Conservation (phyloP, 2,329 filamentous ascomycete species). For the Cercospora sesami region DNA sequence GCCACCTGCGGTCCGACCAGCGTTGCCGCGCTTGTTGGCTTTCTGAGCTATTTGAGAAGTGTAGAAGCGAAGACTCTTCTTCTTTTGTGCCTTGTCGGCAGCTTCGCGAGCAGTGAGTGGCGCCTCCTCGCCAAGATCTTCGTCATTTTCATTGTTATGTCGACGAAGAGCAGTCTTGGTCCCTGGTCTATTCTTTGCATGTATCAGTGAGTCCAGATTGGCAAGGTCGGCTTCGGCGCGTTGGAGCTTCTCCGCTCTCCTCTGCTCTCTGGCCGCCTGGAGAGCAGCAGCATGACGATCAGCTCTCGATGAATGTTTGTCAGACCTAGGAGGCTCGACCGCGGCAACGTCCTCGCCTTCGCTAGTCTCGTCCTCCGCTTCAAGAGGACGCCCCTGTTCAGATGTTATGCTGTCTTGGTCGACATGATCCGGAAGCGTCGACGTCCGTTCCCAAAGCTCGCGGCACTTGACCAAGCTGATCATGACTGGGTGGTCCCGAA, state of each 20-base stretch:
- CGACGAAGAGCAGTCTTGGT: constrained; percentile 19
- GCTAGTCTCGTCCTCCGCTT: constrained; percentile 16
- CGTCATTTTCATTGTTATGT: constrained; percentile 61
- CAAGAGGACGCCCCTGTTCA: constrained; percentile 1
- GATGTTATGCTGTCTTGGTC: not conserved
- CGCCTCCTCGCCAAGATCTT: constrained; percentile 92
- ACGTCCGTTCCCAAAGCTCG: constrained; percentile 74
- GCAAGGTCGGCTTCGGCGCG: constrained; percentile 70
- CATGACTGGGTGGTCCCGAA: constrained; percentile 92
- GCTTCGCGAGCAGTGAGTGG: constrained; percentile 73
- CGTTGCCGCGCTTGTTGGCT: constrained; percentile 76
- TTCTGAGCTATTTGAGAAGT: constrained; percentile 97
- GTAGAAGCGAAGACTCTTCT: constrained; percentile 94
- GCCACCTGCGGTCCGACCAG: constrained; percentile 72
- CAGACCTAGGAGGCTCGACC: constrained; percentile 32
- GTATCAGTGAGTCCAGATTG: constrained; percentile 65
- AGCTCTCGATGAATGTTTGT: constrained; percentile 50
- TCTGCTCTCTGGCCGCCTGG: constrained; percentile 56
- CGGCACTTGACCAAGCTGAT: constrained; percentile 76
- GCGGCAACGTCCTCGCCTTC: constrained; percentile 17
- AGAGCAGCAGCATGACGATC: constrained; percentile 54
- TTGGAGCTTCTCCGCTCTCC: constrained; percentile 55
- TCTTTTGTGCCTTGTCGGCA: constrained; percentile 82
- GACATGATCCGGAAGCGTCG: constrained; percentile 53
- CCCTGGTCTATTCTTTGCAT: constrained; percentile 33